Percentiles rank a stretch among this genome's conserved stretches.
Conservation (phyloP, 306 rosid genomes). For the Cyamopsis tetragonoloba region DNA sequence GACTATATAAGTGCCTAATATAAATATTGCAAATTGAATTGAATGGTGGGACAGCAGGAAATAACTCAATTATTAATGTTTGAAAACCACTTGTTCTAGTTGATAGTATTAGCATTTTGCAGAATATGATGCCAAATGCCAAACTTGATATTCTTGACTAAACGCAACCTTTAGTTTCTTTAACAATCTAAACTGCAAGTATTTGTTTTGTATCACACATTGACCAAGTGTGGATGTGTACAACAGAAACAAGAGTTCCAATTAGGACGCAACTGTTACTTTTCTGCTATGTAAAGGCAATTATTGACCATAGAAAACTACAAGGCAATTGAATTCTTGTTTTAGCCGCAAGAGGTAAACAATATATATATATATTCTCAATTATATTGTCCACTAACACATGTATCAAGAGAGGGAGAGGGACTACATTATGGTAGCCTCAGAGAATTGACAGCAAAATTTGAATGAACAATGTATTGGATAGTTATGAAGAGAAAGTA, state of each 20-base stretch:
- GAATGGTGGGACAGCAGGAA: not conserved
- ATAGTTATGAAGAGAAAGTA: conserved; percentile 17
- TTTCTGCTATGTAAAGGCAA: not conserved
- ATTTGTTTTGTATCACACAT: too few relatives aligned
- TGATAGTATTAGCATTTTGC: not conserved
- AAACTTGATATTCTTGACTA: not conserved
- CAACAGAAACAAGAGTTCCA: not conserved
- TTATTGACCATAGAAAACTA: not conserved
- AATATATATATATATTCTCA: conserved; percentile 1
- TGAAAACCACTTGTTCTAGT: conserved; percentile 3
- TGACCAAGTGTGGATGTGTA: not conserved
- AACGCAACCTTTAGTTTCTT: not conserved
- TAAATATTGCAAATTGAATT: too few relatives aligned
- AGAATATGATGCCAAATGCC: not conserved
- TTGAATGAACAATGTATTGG: not conserved
- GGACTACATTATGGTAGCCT: not conserved
- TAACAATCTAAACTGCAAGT: not conserved
- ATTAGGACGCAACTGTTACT: not conserved
- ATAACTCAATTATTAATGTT: not conserved
- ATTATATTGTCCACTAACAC: not conserved
- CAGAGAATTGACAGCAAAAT: not conserved
- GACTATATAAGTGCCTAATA: too few relatives aligned
- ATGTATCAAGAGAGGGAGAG: conserved; percentile 6
- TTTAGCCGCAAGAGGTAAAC: not conserved
- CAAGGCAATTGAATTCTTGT: not conserved